phyloP scores from a whole-genome alignment of 2,329 filamentous ascomycete species.

The Aspergillus niger region DNA sequence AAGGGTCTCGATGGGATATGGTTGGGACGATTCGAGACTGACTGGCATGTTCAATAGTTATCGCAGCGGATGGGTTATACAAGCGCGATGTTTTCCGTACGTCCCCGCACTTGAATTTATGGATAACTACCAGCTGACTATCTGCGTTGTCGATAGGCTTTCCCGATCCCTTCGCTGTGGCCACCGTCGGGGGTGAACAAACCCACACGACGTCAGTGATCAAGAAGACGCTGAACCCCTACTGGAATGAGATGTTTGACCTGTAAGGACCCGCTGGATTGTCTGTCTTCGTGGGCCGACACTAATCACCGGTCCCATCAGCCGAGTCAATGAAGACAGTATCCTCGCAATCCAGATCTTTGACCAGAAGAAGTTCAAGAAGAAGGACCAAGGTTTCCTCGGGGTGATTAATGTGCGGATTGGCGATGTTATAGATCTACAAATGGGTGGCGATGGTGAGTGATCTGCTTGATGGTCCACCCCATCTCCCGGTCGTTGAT shows the following conservation, averaged over 20 bases:
- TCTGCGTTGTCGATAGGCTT: slow-evolving; percentile 65
- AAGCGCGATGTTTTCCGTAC: slow-evolving; percentile 99
- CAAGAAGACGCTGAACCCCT: slow-evolving; percentile 97
- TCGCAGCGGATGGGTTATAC: slow-evolving; percentile 96
- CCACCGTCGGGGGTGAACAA: slow-evolving; percentile 95
- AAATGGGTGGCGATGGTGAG: slow-evolving; percentile 86
- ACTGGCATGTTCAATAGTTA: slow-evolving; percentile 63
- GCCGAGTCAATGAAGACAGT: slow-evolving; percentile 88
- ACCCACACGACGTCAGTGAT: slow-evolving; percentile 97
- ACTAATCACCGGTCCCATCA: slow-evolving; percentile 44
- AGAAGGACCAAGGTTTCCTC: slow-evolving; percentile 99
- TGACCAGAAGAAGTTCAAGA: slow-evolving; percentile 99
- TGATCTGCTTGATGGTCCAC: slow-evolving; percentile 18
- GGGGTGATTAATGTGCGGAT: slow-evolving; percentile 97
- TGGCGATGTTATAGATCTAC: slow-evolving; percentile 89
- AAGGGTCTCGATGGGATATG: background rate
- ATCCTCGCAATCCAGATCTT: slow-evolving; percentile 98
- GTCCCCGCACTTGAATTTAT: slow-evolving; percentile 41
- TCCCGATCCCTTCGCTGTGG: slow-evolving; percentile 95
- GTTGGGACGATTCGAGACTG: slow-evolving; percentile 18
- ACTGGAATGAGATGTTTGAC: slow-evolving; percentile 99
- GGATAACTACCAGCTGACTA: slow-evolving; percentile 16
- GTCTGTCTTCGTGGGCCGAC: slow-evolving; percentile 1
- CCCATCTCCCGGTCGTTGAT: slow-evolving; percentile 5
- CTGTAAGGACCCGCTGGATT: slow-evolving; percentile 63